Evolutionary conservation across 2,329 filamentous ascomycete genomes (phyloP).

Genomic region (Ophiostoma himal-ulmi): DNA sequence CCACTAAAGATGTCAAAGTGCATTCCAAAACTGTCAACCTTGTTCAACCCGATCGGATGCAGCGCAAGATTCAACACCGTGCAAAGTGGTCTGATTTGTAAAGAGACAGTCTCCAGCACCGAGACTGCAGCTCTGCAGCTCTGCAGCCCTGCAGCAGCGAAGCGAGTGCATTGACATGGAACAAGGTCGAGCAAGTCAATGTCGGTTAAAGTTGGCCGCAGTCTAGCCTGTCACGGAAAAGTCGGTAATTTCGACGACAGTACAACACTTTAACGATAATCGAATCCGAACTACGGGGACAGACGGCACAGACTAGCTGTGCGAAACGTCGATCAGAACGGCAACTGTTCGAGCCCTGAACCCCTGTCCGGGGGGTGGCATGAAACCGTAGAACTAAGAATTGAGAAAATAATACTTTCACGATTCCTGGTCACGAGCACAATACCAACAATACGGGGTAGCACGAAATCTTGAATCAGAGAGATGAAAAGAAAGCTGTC

Average conservation of each 20-base stretch:
- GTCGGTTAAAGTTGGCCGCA: no score
- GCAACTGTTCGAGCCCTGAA: constrained; percentile 20
- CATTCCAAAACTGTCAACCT: constrained; percentile 6
- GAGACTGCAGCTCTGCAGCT: background rate
- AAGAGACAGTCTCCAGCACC: no score
- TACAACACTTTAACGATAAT: background rate
- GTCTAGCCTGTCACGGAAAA: background rate
- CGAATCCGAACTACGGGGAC: background rate
- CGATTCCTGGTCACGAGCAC: background rate
- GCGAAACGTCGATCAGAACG: constrained; percentile 28
- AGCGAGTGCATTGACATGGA: background rate
- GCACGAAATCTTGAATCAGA: background rate
- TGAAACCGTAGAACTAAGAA: background rate
- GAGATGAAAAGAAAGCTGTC: background rate
- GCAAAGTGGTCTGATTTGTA: constrained; percentile 18
- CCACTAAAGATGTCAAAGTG: background rate
- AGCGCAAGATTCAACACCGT: background rate
- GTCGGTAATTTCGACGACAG: background rate
- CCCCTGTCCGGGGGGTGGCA: constrained; percentile 10
- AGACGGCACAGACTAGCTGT: background rate
- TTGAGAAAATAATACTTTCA: background rate
- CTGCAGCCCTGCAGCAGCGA: background rate
- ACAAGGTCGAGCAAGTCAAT: background rate
- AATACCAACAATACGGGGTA: background rate
- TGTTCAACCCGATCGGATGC: background rate